These are phyloP conservation scores for Skeletonema potamos DNA, from an alignment of 108 stramenopile genomes.

Conservation along the genomic window DNA sequence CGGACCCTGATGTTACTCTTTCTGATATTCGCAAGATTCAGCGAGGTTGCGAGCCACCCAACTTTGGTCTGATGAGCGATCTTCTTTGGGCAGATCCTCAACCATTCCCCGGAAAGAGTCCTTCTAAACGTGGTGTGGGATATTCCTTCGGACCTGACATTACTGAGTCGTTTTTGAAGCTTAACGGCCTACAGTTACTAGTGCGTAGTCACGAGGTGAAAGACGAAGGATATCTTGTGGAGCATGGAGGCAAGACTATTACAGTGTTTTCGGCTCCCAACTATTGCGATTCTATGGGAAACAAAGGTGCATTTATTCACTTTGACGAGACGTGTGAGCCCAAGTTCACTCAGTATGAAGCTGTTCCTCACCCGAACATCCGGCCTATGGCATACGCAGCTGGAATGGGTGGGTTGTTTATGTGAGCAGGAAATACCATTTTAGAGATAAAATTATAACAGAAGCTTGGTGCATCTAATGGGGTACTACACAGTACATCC, in stretches of 20 bases:
- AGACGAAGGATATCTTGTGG: slow-evolving; percentile 98
- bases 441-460: not conserved
- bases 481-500: not conserved
- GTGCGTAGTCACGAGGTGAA: slow-evolving; percentile 97
- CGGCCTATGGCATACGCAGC: slow-evolving; percentile 98
- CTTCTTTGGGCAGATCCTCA: slow-evolving; percentile 98
- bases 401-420: slow-evolving; percentile 84
- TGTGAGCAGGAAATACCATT: slow-evolving; percentile 17
- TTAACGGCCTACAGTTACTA: slow-evolving; percentile 81
- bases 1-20: slow-evolving; percentile 84
- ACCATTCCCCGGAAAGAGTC: slow-evolving; percentile 90
- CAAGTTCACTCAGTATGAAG: slow-evolving; percentile 87
- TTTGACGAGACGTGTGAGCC: slow-evolving; percentile 84
- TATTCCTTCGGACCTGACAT: slow-evolving; percentile 97
- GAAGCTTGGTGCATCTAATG: not conserved
- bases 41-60: slow-evolving; percentile 91
- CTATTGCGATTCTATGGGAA: slow-evolving; percentile 99
- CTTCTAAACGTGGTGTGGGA: slow-evolving; percentile 97
- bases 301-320: slow-evolving; percentile 98
- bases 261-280: slow-evolving; percentile 99
- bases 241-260: slow-evolving; percentile 98
- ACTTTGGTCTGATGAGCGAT: slow-evolving; percentile 95
- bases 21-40: slow-evolving; percentile 85
- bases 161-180: slow-evolving; percentile 83
- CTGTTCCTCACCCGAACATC: slow-evolving; percentile 94